phyloP scores from a whole-genome alignment of 208 protist genomes.

The Crithidia brevicula region DNA sequence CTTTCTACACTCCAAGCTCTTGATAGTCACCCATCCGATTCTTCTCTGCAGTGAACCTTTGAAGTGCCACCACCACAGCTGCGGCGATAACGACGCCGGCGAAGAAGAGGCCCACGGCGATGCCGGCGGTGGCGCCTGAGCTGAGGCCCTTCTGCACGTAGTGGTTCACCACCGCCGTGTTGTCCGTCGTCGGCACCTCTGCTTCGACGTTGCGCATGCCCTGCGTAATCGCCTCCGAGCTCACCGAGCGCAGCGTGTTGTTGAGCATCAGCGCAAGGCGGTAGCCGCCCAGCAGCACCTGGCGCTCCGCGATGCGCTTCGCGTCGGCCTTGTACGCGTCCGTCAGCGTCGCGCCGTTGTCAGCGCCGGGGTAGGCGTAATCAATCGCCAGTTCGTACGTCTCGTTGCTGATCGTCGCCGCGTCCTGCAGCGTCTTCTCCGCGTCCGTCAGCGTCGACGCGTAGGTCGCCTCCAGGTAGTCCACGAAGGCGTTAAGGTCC shows the following conservation, averaged over 20 bases:
- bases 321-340: slow-evolving; percentile 35
- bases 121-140: slow-evolving; percentile 21
- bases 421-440: slow-evolving; percentile 11
- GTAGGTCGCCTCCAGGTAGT: slow-evolving; percentile 53
- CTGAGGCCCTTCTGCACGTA: slow-evolving; percentile 26
- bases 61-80: background rate
- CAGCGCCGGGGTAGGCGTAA: slow-evolving; percentile 40
- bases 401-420: slow-evolving; percentile 8
- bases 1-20: background rate
- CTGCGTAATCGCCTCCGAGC: background rate
- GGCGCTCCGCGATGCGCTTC: slow-evolving; percentile 18
- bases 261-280: slow-evolving; percentile 34
- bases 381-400: slow-evolving; percentile 6
- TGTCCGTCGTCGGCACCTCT: slow-evolving; percentile 10
- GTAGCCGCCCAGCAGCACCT: slow-evolving; percentile 30
- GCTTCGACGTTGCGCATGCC: slow-evolving; percentile 21
- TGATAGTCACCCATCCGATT: background rate
- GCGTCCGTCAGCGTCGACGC: slow-evolving; percentile 29
- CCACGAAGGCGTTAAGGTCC: slow-evolving; percentile 34
- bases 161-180: slow-evolving; percentile 4
- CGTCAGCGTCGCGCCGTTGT: slow-evolving; percentile 30
- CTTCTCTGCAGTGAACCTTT: background rate
- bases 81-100: slow-evolving; percentile 17
- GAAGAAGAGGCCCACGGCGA: slow-evolving; percentile 26
- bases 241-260: slow-evolving; percentile 16